Conservation (phyloP, 1,284 basidiomycete species). For the Ceratobasidium sp. region DNA sequence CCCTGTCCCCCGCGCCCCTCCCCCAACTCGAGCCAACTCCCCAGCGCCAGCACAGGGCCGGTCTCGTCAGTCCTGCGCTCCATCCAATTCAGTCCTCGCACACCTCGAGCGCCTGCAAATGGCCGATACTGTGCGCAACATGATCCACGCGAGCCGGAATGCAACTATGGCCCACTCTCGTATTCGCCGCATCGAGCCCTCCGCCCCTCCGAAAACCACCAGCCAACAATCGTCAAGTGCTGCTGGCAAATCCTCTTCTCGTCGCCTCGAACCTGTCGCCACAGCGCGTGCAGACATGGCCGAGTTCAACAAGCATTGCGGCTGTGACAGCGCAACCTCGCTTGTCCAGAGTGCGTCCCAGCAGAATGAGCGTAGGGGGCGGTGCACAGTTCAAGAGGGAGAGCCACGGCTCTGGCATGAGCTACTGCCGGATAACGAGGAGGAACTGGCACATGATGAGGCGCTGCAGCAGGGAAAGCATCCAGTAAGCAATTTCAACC, state of each 20-base stretch:
- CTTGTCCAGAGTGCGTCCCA: not conserved
- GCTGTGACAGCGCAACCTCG: not conserved
- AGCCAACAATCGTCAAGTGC: not conserved
- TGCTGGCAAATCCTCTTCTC: not conserved
- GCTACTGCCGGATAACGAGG: conserved; percentile 1
- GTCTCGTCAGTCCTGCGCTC: too few relatives aligned
- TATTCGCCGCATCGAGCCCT: not conserved
- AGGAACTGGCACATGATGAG: not conserved
- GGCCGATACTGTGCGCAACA: not conserved
- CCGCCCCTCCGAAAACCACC: not conserved
- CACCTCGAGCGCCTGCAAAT: too few relatives aligned
- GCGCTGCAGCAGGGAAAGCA: not conserved
- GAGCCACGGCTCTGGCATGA: not conserved
- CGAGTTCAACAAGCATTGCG: conserved; percentile 3
- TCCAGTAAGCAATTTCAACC: not conserved
- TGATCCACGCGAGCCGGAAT: not conserved
- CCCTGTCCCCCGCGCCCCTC: too few relatives aligned
- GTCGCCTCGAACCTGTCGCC: not conserved
- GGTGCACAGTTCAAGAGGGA: not conserved
- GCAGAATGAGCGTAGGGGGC: not conserved
- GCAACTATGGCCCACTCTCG: not conserved
- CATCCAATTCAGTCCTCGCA: too few relatives aligned
- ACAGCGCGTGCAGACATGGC: not conserved
- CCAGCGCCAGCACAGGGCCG: too few relatives aligned
- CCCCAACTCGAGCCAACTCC: too few relatives aligned